Base-by-base conservation (phyloP, 495 filamentous ascomycete species). In the Chaetomidium leptoderma region DNA sequence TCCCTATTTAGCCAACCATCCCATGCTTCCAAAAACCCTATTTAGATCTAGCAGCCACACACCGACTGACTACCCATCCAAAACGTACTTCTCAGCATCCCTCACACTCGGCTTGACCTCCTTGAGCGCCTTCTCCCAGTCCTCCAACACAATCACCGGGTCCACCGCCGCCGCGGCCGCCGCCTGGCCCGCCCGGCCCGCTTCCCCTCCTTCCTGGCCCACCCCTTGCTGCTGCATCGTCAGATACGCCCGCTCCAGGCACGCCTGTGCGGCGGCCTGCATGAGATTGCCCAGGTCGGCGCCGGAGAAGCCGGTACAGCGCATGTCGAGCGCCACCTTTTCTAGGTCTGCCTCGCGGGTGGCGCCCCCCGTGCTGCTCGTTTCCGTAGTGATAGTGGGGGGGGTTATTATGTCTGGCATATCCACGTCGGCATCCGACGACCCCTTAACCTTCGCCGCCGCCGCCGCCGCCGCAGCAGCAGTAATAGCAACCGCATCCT, bases 261-360 rank as follows among this genome's bases (percentile, higher is more conserved):
- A 88, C 29, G 83, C 83, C 66, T 89, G 83, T 19, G 85, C 91
- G 39, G 91, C 91, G 46, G 87, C 83, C 57, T 87, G 80, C 51
- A 92, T 74, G 52, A 96, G 66, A 64, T 85, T 90, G 13, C 83
- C 84, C 56, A 98, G 70, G 76, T 98, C 93, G 1, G 93, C 93
- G 63, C 93, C 93, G 57, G 87, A 91, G 70, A 90, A 97, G 3
- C 89, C 85, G n/a, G 85, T 79, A 67, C 92, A 96, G 6, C 84
- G 74, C 16, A 52, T 14, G 63, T 86, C 84, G 54, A 81, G 78
- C 0, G 88, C 92, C 37, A 96, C 75, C 21, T 64, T 65, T 45
- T 80, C 76, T 3, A 89, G 66, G 11, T 75, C 66, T 2, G 79
- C 70, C 36, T 74, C 64, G 8, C 2, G 2, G 2, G 23, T 49